Percentiles rank a stretch among this genome's conserved stretches.
Conservation (phyloP, 2,329 filamentous ascomycete genomes). For the Cadophora sp. region DNA sequence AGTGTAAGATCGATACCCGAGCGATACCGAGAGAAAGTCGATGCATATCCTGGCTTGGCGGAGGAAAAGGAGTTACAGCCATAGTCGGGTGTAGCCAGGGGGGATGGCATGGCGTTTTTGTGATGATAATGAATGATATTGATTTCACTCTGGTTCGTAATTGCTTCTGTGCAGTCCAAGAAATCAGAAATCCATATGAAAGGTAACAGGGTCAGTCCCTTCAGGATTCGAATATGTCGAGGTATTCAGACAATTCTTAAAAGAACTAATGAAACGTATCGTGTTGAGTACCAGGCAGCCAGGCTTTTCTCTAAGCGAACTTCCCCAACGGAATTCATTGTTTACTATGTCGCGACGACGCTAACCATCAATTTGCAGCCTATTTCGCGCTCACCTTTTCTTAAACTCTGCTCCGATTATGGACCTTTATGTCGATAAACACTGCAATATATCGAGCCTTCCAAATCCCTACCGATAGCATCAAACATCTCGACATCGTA, state of each 20-base stretch:
- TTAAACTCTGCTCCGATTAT: background rate
- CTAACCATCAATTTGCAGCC: background rate
- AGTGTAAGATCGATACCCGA: conserved; percentile 19
- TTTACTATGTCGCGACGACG: background rate
- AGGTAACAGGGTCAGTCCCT: background rate
- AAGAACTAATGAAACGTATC: too few relatives aligned
- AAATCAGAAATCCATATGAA: background rate
- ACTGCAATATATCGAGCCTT: background rate
- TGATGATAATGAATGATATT: conserved; percentile 16
- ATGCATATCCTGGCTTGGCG: background rate
- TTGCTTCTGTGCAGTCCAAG: background rate
- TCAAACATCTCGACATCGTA: background rate
- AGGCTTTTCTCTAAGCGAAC: background rate
- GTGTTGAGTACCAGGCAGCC: too few relatives aligned
- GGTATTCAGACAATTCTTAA: too few relatives aligned
- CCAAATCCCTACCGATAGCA: background rate
- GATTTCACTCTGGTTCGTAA: background rate
- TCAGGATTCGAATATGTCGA: background rate
- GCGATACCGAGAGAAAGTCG: background rate
- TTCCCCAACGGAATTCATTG: background rate
- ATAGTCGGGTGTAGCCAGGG: background rate
- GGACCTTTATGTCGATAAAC: too few relatives aligned
- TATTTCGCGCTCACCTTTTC: background rate
- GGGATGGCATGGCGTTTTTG: conserved; percentile 14
- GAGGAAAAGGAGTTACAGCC: conserved; percentile 17